These are phyloP conservation scores for Malassezia sympodialis DNA, from an alignment of 1,284 basidiomycete species.

Conservation along the genomic window DNA sequence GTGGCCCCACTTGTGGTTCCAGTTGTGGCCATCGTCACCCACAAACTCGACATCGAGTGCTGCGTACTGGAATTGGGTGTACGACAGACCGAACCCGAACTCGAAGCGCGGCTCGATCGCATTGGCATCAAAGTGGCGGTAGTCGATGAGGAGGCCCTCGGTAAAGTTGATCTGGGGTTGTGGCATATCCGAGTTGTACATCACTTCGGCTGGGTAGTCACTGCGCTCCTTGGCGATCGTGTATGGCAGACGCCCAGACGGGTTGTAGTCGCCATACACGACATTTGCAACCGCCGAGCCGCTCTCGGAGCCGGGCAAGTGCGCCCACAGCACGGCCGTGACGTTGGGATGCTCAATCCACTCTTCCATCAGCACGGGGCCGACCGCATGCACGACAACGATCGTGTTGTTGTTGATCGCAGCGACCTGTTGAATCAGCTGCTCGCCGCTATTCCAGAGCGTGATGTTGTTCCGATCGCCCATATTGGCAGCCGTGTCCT, in stretches of 20 bases:
- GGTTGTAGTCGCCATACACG: slow-evolving; percentile 35
- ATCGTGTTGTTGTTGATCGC: slow-evolving; percentile 35
- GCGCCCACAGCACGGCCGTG: slow-evolving; percentile 32
- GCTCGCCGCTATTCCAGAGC: slow-evolving; percentile 66
- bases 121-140: slow-evolving; percentile 28
- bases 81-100: slow-evolving; percentile 37
- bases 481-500: slow-evolving; percentile 57
- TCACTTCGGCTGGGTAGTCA: slow-evolving; percentile 21
- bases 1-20: slow-evolving; percentile 22
- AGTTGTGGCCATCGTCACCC: slow-evolving; percentile 10
- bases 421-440: slow-evolving; percentile 31
- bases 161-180: slow-evolving; percentile 35
- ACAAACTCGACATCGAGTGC: slow-evolving; percentile 15
- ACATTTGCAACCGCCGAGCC: slow-evolving; percentile 31
- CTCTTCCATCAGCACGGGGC: slow-evolving; percentile 30
- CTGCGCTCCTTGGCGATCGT: slow-evolving; percentile 30
- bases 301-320: slow-evolving; percentile 32
- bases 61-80: slow-evolving; percentile 31
- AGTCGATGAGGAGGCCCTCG: slow-evolving; percentile 33
- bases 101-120: slow-evolving; percentile 30
- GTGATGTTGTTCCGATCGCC: slow-evolving; percentile 71
- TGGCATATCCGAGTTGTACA: slow-evolving; percentile 27
- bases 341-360: slow-evolving; percentile 36
- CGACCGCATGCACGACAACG: slow-evolving; percentile 33
- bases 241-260: slow-evolving; percentile 35